phyloP scores from a whole-genome alignment of 345 rosid genomes.

The Brassica nigra region DNA sequence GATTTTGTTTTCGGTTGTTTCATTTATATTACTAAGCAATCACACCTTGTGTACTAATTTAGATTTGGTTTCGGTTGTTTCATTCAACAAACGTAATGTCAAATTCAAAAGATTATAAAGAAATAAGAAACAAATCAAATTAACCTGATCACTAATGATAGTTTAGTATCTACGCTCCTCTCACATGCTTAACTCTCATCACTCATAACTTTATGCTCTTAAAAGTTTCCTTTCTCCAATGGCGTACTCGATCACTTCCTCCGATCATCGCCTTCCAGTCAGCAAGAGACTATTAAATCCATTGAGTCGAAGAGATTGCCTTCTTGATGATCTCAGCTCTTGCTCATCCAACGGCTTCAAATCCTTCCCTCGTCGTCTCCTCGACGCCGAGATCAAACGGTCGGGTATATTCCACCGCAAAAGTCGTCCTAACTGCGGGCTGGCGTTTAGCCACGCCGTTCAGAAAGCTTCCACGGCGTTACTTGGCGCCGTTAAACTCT shows the following conservation, averaged over 20 bases:
- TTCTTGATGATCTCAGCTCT: conserved; percentile 71
- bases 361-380: conserved; percentile 58
- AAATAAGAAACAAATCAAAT: not conserved
- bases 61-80: not conserved
- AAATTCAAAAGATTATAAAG: conserved; percentile 14
- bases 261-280: conserved; percentile 17
- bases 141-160: conserved; percentile 2
- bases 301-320: conserved; percentile 69
- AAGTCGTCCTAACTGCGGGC: conserved; percentile 33
- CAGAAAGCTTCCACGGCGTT: conserved; percentile 69
- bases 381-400: conserved; percentile 48
- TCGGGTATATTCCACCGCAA: not conserved
- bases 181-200: conserved; percentile 6
- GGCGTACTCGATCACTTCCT: conserved; percentile 9
- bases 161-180: not conserved
- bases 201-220: not conserved
- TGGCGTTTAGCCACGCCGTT: conserved; percentile 47
- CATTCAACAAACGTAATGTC: conserved; percentile 4
- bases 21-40: not conserved
- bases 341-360: conserved; percentile 90
- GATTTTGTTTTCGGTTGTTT: not conserved
- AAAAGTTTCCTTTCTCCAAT: not conserved
- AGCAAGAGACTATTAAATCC: conserved; percentile 37
- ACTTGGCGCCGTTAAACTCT: conserved; percentile 56
- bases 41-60: not conserved